A percentile compares a stretch with the other conserved stretches of the same genome.
Conservation (phyloP, 805 yeast species). For the Zygosaccharomyces bailii region DNA sequence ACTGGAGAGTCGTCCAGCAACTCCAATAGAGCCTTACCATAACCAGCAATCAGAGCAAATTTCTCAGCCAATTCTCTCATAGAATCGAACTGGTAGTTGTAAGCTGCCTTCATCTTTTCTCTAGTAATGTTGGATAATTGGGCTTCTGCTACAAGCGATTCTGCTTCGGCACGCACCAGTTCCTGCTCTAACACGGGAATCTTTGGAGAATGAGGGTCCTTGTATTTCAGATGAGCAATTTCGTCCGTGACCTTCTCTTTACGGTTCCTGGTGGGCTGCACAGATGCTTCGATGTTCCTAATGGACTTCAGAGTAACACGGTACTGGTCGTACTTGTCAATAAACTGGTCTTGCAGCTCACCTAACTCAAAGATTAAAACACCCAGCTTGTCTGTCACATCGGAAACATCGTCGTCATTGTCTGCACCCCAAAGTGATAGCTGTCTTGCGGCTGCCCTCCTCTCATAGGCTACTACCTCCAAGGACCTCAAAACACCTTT, state of each 20-base stretch:
- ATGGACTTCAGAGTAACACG: slow-evolving; percentile 91
- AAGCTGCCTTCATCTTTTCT: slow-evolving; percentile 96
- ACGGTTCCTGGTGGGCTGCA: slow-evolving; percentile 97
- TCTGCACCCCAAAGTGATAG: slow-evolving; percentile 97
- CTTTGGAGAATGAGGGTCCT: slow-evolving; percentile 97
- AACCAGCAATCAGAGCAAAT: slow-evolving; percentile 95
- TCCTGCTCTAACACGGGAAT: slow-evolving; percentile 95
- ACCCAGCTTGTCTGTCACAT: slow-evolving; percentile 95
- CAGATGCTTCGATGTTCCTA: slow-evolving; percentile 95
- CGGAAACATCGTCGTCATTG: slow-evolving; percentile 95
- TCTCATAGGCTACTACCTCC: slow-evolving; percentile 89
- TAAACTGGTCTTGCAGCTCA: slow-evolving; percentile 96
- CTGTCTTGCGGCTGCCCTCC: slow-evolving; percentile 96
- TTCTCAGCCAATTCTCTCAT: slow-evolving; percentile 93
- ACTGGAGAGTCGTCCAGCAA: slow-evolving; percentile 95
- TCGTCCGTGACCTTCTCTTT: slow-evolving; percentile 96
- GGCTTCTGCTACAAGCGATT: slow-evolving; percentile 97
- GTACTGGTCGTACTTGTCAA: slow-evolving; percentile 97
- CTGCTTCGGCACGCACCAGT: slow-evolving; percentile 98
- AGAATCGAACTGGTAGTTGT: slow-evolving; percentile 94
- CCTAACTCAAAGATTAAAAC: slow-evolving; percentile 93
- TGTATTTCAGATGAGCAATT: slow-evolving; percentile 95
- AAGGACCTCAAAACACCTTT: slow-evolving; percentile 92
- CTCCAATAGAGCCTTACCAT: slow-evolving; percentile 96
- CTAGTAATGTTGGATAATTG: slow-evolving; percentile 97